These are phyloP conservation scores for Globisporangium rhizosaccharum DNA, from an alignment of 352 stramenopile genomes.

Conservation along the genomic window DNA sequence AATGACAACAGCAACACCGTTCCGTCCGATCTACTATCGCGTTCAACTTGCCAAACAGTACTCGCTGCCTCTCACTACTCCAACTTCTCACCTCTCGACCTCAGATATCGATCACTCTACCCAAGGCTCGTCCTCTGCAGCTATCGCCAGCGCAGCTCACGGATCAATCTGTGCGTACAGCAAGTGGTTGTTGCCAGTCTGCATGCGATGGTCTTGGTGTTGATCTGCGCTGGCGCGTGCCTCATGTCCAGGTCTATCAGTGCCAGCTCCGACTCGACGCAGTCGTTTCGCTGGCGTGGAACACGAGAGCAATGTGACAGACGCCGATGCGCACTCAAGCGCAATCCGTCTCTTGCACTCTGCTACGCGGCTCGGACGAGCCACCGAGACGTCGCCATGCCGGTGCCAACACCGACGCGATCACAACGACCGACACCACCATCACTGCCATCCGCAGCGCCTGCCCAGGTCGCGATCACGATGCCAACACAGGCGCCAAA, in stretches of 20 bases:
- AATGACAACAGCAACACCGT: not conserved
- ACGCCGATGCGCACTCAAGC: not conserved
- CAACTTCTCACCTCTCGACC: too few relatives aligned
- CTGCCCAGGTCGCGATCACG: conserved; percentile 4
- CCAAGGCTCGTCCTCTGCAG: too few relatives aligned
- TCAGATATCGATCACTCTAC: too few relatives aligned
- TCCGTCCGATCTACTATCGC: not conserved
- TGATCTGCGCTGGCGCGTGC: not conserved
- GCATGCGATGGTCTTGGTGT: too few relatives aligned
- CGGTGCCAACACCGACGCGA: not conserved
- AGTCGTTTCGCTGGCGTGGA: conserved; percentile 7
- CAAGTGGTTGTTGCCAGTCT: too few relatives aligned
- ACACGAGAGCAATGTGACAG: not conserved
- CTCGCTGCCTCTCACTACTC: too few relatives aligned
- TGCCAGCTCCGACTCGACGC: not conserved
- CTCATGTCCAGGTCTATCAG: not conserved
- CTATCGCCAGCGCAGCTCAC: too few relatives aligned
- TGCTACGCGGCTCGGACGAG: not conserved
- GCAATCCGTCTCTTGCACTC: not conserved
- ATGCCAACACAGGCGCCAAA: not conserved
- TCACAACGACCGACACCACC: not conserved
- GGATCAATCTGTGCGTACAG: too few relatives aligned
- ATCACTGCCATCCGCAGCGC: not conserved
- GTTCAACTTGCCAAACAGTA: not conserved
- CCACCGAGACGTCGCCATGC: not conserved